A percentile compares a stretch with the other conserved stretches of the same genome.
phyloP scores from a whole-genome alignment of 768 basidiomycete species.

The Serendipita sp. region DNA sequence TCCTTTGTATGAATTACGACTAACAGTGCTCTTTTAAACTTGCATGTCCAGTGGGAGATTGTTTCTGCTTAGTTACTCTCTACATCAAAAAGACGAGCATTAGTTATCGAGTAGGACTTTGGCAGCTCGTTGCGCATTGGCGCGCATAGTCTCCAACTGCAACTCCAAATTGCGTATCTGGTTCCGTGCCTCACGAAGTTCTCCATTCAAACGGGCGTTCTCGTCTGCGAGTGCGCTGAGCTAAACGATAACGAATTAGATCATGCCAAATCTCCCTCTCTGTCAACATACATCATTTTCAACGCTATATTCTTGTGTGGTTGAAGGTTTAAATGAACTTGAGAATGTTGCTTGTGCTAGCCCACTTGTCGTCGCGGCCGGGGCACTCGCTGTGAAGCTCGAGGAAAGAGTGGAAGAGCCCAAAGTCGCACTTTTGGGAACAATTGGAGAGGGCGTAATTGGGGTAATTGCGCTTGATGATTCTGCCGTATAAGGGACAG shows the following conservation, averaged over 20 bases:
- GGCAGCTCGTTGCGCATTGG: conserved; percentile 64
- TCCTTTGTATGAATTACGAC: not conserved
- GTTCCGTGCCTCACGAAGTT: conserved; percentile 65
- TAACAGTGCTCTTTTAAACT: not conserved
- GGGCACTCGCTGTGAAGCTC: conserved; percentile 18
- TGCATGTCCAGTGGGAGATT: not conserved
- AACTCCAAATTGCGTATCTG: conserved; percentile 73
- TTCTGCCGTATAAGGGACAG: conserved; percentile 17
- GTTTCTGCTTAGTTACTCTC: not conserved
- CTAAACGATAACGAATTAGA: not conserved
- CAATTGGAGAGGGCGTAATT: conserved; percentile 16
- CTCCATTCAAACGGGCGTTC: conserved; percentile 42
- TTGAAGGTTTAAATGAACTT: not conserved
- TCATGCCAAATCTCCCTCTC: not conserved
- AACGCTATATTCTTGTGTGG: not conserved
- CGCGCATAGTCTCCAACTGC: conserved; percentile 58
- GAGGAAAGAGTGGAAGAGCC: conserved; percentile 19
- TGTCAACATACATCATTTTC: not conserved
- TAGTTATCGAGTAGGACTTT: conserved; percentile 32
- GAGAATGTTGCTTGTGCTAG: conserved; percentile 1
- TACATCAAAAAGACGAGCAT: not conserved
- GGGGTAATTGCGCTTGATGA: conserved; percentile 14
- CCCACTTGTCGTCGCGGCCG: conserved; percentile 7
- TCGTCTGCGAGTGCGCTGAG: conserved; percentile 30
- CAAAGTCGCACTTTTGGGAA: conserved; percentile 17